A percentile compares a stretch with the other conserved stretches of the same genome.
phyloP scores from a whole-genome alignment of 2,329 filamentous ascomycete genomes.

The Beauveria bassiana region DNA sequence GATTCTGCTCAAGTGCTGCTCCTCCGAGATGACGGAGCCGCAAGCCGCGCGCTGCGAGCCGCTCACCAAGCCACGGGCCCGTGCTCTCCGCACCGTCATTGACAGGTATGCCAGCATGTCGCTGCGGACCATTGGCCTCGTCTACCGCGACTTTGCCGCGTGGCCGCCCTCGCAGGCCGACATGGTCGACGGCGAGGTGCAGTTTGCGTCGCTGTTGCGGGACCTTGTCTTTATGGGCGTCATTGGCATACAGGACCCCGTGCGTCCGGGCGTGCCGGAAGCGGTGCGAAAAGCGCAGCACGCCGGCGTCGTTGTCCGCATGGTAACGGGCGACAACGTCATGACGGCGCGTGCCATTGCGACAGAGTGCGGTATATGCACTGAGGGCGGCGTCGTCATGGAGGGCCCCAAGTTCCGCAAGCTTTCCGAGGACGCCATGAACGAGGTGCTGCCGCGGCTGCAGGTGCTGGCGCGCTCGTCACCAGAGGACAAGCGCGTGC shows the following conservation, averaged over 20 bases:
- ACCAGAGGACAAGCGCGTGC: constrained; percentile 57
- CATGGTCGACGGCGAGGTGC: constrained; percentile 53
- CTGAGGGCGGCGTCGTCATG: constrained; percentile 53
- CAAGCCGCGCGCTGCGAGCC: constrained; percentile 41
- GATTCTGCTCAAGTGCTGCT: constrained; percentile 41
- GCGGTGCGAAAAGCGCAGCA: constrained; percentile 56
- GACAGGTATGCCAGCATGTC: constrained; percentile 54
- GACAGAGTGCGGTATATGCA: constrained; percentile 62
- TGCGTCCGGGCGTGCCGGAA: constrained; percentile 55
- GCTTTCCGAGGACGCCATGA: constrained; percentile 51
- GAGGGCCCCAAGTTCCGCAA: constrained; percentile 61
- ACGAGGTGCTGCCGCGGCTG: constrained; percentile 48
- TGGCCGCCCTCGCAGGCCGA: constrained; percentile 60
- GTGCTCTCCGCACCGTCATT: constrained; percentile 47
- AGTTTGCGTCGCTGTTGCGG: constrained; percentile 47
- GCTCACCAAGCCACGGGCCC: constrained; percentile 47
- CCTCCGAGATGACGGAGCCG: constrained; percentile 30
- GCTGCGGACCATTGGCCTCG: constrained; percentile 68
- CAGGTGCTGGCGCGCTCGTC: constrained; percentile 59
- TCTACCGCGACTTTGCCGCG: constrained; percentile 64
- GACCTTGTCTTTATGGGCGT: constrained; percentile 66
- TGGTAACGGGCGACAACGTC: constrained; percentile 64
- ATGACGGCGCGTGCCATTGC: constrained; percentile 67
- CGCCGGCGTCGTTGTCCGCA: constrained; percentile 61
- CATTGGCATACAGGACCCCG: constrained; percentile 64